Conservation (phyloP, 495 filamentous ascomycete genomes). For the Penicillium ucsense region DNA sequence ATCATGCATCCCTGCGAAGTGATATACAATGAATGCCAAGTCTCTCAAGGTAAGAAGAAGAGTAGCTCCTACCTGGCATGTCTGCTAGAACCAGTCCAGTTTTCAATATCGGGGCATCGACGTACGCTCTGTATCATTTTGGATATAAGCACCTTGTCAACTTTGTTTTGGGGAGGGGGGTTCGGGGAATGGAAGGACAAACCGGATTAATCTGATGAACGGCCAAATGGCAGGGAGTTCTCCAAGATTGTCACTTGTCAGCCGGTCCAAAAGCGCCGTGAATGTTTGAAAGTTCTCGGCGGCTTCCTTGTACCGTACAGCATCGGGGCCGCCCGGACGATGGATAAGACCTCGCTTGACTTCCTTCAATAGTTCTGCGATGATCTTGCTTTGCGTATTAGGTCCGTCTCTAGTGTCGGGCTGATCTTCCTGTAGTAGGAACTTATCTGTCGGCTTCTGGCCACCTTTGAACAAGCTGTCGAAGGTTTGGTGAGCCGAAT, state of each 20-base stretch:
- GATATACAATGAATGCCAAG: neutral
- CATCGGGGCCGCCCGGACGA: neutral
- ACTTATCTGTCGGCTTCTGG: neutral
- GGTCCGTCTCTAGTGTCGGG: neutral
- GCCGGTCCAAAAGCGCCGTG: conserved; percentile 9
- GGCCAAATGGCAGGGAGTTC: conserved; percentile 18
- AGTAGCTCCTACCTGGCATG: conserved; percentile 19
- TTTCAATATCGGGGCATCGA: conserved; percentile 16
- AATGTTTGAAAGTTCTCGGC: conserved; percentile 8
- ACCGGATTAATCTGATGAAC: conserved; percentile 27
- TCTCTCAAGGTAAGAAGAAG: neutral
- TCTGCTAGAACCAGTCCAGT: conserved; percentile 24
- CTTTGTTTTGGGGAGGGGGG: too few species aligned
- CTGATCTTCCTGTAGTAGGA: neutral
- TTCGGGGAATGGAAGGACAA: neutral
- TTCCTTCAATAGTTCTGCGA: neutral
- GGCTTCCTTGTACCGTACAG: neutral
- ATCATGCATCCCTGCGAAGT: conserved; percentile 15
- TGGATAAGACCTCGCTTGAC: neutral
- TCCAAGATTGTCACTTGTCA: conserved; percentile 4
- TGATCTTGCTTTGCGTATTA: neutral
- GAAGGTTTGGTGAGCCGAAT: neutral
- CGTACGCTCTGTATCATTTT: conserved; percentile 18
- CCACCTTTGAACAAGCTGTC: neutral
- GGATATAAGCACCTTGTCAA: neutral